phyloP scores from a whole-genome alignment of 2,329 filamentous ascomycete genomes.

The Arachnomyces sp. region DNA sequence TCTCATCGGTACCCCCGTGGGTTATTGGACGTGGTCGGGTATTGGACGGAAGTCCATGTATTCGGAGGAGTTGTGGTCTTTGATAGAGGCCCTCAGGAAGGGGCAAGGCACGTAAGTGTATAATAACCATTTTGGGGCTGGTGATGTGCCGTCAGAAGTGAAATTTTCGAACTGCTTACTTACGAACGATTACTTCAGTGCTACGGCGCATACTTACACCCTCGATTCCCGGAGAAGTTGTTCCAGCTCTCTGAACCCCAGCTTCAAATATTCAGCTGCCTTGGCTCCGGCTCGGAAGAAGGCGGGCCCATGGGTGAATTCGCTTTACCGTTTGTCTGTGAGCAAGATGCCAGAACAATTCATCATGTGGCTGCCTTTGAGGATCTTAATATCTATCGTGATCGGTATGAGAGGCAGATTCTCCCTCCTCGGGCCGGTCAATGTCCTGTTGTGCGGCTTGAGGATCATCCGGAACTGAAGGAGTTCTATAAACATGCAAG shows the following conservation, averaged over 20 bases:
- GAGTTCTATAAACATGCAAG: not conserved
- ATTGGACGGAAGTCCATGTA: constrained; percentile 4
- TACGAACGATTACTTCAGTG: constrained; percentile 1
- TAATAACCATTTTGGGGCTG: no score
- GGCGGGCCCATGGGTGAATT: not conserved
- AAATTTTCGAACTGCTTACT: no score
- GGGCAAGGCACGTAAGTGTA: constrained; percentile 1
- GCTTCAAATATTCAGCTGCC: not conserved
- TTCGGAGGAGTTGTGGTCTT: constrained; percentile 5
- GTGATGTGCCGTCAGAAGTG: no score
- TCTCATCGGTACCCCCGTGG: constrained; percentile 1
- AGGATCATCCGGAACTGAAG: not conserved
- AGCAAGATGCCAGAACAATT: not conserved
- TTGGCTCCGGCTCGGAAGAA: not conserved
- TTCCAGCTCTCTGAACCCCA: constrained; percentile 4
- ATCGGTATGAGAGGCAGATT: constrained; percentile 2
- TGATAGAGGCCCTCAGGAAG: constrained; percentile 3
- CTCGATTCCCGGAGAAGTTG: not conserved
- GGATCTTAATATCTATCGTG: constrained; percentile 4
- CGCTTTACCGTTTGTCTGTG: not conserved
- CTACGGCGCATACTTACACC: constrained; percentile 3
- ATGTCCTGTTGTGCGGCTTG: constrained; percentile 1
- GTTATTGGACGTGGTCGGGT: not conserved
- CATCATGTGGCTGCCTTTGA: not conserved
- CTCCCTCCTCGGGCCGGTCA: not conserved